Base-by-base conservation (phyloP, 2,329 filamentous ascomycete genomes). In the Purpureocillium lavendulum region DNA sequence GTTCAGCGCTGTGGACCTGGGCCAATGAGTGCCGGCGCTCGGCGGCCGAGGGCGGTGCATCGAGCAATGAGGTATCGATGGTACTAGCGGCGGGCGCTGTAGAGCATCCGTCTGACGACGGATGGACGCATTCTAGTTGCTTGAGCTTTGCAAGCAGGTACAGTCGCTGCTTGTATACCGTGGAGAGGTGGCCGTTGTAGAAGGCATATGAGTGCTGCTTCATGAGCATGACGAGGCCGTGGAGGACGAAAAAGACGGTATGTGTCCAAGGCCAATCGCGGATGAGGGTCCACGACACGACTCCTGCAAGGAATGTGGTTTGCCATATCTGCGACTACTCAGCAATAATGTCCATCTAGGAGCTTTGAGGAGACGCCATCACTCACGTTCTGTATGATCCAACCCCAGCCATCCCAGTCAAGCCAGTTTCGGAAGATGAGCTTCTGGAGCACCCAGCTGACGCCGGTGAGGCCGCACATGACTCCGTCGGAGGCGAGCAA, bases 251-350 rank as follows among this genome's bases (percentile, higher is more conserved):
- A 57, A 84, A 87, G 14, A 87, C 80, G 2, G 82, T 86, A 52
- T 87, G 84, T 12, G 84, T 86, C 85, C 85, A 89, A 1, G 84
- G 82, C 85, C 84, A 90, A 37, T 87, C 76, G 4, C 84, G 72
- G 52, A 79, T 71, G 36, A 83, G 70, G 0, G 83, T 82, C 64
- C 83, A 76, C 38, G 71, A 74, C 5, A 88, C 64, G 4, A 82
- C 72, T 8, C 67, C 67, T 4, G 64, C 69, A 10, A 87, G 70
- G 49, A 82, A 88, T 12, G 67, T 45, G 0, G 69, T 65, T 61
- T 90, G 81, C 84, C 84, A 89, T 2, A 82, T 46, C 73, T n/a
- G n/a, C n/a, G n/a, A n/a, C n/a, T n/a, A n/a, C n/a, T n/a, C n/a
- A n/a, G n/a, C n/a, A n/a, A n/a, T n/a, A n/a, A n/a, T n/a, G n/a